A percentile compares a stretch with the other conserved stretches of the same genome.
These are phyloP conservation scores for Paraleonurus japonicus DNA, from an alignment of 257 asterid genomes.

Conservation along the genomic window DNA sequence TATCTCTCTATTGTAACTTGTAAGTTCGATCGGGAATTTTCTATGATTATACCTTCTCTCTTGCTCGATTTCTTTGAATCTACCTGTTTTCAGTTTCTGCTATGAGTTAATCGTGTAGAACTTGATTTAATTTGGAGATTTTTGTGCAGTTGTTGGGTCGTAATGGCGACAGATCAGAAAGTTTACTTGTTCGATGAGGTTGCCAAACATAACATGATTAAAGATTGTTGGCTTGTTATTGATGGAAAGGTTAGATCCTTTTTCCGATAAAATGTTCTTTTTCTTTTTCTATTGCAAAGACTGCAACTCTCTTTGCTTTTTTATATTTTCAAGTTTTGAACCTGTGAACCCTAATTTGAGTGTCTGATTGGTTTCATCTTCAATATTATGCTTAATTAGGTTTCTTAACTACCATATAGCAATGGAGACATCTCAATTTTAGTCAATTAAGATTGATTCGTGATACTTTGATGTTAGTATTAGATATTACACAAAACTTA, in stretches of 20 bases:
- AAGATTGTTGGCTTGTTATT: slow-evolving; percentile 90
- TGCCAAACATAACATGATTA: slow-evolving; percentile 63
- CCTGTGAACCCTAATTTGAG: not conserved
- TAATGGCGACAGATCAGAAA: slow-evolving; percentile 67
- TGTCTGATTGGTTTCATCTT: not conserved
- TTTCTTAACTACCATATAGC: not conserved
- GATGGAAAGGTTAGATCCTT: slow-evolving; percentile 67
- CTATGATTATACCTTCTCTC: not conserved
- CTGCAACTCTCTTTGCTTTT: not conserved
- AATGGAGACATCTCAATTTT: not conserved
- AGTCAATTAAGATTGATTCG: not conserved
- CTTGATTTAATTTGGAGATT: not conserved
- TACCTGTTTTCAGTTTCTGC: not conserved
- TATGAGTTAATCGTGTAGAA: slow-evolving; percentile 4
- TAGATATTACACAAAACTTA: too few species aligned
- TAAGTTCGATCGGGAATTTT: slow-evolving; percentile 1
- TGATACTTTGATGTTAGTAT: too few species aligned
- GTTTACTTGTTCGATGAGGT: slow-evolving; percentile 65
- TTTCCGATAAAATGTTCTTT: not conserved
- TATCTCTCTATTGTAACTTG: slow-evolving; percentile 19
- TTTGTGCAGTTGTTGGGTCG: slow-evolving; percentile 26
- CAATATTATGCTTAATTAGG: not conserved
- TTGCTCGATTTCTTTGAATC: not conserved
- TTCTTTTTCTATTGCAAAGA: not conserved
- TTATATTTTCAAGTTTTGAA: not conserved